Base-by-base conservation (phyloP, 108 stramenopile genomes). In the Pseudonitzschia multiseries region DNA sequence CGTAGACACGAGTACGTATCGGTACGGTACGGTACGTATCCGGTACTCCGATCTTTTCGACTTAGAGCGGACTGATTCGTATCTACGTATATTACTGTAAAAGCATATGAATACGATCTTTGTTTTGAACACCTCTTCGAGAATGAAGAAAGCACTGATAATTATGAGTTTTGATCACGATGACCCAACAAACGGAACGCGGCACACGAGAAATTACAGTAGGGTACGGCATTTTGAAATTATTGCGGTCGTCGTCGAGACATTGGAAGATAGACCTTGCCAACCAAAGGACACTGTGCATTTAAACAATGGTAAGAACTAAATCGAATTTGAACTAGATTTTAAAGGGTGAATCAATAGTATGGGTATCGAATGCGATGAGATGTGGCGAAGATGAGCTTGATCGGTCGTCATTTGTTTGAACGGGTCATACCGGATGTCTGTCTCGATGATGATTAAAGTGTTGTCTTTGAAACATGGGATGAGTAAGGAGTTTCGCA, bases 371-470 rank as follows among this genome's bases (percentile, higher is more conserved):
- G 13, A 48, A 18, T 8, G 9, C 46, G 18, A 1, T 14, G 12
- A 10, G 46, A 48, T 48, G 4, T 48, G 14, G 46, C 46, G 12
- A 18, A 2, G 4, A 12, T 26, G 13, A 9, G 24, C 54, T 26
- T 26, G n/a, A 52, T 26, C 9, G 2, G 24, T 22, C 24, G 54
- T 56, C 24, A 56, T 56, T 56, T 56, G 24, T 33, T 63, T 33
- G 10, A n/a, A 12, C 32, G 62, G 62, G 62, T 63, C 62, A 63
- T 63, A 63, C 62, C 1, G 31, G 33, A 31, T 63, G 62, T 28
- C 60, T 61, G n/a, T 17, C 60, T 26, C 56, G 22, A 26, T 42
- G 10, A 9, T 48, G 46, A 48, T 10, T 1, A 24, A 8, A 28
- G 57, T 8, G 12, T 59, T 59, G 31, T 14, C 9, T 6, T 14